Conservation (phyloP, 768 basidiomycete species). For the Gelatoporia subvermispora region DNA sequence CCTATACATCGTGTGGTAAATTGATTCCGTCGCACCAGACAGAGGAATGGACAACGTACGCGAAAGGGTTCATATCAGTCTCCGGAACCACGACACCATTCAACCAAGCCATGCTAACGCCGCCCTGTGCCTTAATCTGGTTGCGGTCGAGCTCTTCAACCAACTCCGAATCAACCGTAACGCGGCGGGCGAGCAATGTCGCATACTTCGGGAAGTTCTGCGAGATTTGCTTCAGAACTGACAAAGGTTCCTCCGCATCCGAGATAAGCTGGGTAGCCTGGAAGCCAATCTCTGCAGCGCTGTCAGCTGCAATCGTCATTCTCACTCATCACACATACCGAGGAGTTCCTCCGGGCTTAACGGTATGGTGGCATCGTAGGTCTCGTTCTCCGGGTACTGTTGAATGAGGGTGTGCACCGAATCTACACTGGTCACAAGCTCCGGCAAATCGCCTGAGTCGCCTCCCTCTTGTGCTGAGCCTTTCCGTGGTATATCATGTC, state of each 20-base stretch:
- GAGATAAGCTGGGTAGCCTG: conserved; percentile 75
- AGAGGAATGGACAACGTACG: conserved; percentile 29
- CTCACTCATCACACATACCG: conserved; percentile 30
- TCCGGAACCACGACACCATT: conserved; percentile 66
- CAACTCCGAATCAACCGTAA: conserved; percentile 47
- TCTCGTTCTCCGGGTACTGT: conserved; percentile 20
- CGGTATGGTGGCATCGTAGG: conserved; percentile 15
- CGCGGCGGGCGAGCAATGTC: conserved; percentile 64
- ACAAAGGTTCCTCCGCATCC: conserved; percentile 42
- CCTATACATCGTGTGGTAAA: conserved; percentile 27
- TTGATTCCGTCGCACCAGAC: not conserved
- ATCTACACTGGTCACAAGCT: conserved; percentile 11
- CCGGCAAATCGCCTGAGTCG: not conserved
- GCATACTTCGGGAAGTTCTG: conserved; percentile 92
- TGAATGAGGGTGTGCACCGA: conserved; percentile 20
- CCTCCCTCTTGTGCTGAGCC: not conserved
- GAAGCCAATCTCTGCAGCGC: conserved; percentile 52
- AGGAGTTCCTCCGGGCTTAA: conserved; percentile 35
- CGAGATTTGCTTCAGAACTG: conserved; percentile 59
- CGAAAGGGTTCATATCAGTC: conserved; percentile 68
- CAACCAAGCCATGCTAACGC: conserved; percentile 65
- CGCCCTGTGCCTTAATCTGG: conserved; percentile 45
- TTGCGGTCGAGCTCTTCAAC: conserved; percentile 54
- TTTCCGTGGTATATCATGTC: not conserved
- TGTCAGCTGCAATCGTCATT: not conserved